Evolutionary conservation across 2,329 filamentous ascomycete species (phyloP).

Genomic region (Claviceps quebecensis): DNA sequence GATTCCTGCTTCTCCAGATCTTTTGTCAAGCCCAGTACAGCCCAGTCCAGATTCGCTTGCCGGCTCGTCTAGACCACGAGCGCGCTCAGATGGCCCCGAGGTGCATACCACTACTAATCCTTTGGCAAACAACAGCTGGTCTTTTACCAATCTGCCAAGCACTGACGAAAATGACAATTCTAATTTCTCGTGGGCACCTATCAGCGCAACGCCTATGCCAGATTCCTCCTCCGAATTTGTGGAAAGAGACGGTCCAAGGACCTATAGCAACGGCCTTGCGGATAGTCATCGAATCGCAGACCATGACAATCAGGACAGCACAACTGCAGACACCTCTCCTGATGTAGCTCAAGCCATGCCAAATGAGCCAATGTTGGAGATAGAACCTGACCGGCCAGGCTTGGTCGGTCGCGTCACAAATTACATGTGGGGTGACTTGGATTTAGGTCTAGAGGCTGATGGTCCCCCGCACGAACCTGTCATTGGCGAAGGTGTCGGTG

Average conservation of each 20-base stretch:
- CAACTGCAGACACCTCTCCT: slow-evolving; percentile 1
- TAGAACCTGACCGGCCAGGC: slow-evolving; percentile 10
- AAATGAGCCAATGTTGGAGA: slow-evolving; percentile 5
- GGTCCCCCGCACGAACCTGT: slow-evolving; percentile 10
- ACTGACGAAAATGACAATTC: slow-evolving; percentile 9
- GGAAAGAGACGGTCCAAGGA: neutral
- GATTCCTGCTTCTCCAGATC: slow-evolving; percentile 4
- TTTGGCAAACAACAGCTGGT: slow-evolving; percentile 48
- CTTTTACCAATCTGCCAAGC: slow-evolving; percentile 31
- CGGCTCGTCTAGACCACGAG: slow-evolving; percentile 29
- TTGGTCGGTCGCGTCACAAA: slow-evolving; percentile 30
- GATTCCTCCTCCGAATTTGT: neutral
- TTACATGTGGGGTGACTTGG: slow-evolving; percentile 49
- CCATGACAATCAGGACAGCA: slow-evolving; percentile 2
- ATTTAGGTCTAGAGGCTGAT: slow-evolving; percentile 19
- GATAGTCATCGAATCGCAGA: neutral
- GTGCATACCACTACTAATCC: slow-evolving; percentile 31
- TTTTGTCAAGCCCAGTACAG: slow-evolving; percentile 5
- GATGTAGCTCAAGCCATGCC: slow-evolving; percentile 5
- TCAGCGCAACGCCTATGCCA: neutral
- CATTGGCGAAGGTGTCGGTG: slow-evolving; percentile 20
- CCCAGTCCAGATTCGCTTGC: slow-evolving; percentile 5
- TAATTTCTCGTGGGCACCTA: neutral
- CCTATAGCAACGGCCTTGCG: neutral
- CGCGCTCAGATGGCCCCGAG: slow-evolving; percentile 43